Evolutionary conservation across 352 stramenopile species (phyloP).

Genomic region (Phytophthora sp.): DNA sequence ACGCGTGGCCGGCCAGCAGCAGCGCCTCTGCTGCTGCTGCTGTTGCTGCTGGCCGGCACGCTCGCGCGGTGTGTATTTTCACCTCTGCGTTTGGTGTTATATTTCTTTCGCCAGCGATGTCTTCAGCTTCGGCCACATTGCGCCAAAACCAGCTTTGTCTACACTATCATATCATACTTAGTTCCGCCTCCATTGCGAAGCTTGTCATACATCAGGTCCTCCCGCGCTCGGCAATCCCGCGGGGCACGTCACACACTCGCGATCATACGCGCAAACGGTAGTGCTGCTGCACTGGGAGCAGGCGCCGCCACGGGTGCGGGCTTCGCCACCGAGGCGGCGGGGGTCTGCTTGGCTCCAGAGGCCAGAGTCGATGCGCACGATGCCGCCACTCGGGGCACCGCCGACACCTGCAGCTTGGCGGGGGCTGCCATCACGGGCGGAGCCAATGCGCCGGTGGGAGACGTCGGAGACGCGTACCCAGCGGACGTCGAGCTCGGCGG

Average conservation of each 20-base stretch:
- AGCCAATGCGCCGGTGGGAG: conserved; percentile 22
- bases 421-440: conserved; percentile 17
- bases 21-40: not conserved
- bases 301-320: conserved; percentile 15
- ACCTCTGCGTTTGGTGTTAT: conserved; percentile 33
- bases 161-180: conserved; percentile 57
- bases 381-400: conserved; percentile 10
- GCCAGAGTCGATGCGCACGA: conserved; percentile 18
- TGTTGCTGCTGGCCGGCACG: not conserved
- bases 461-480: conserved; percentile 41
- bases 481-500: conserved; percentile 7
- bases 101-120: conserved; percentile 36
- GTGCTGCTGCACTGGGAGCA: conserved; percentile 21
- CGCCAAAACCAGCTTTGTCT: conserved; percentile 40
- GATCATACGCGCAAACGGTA: conserved; percentile 45
- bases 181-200: conserved; percentile 30
- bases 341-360: conserved; percentile 7
- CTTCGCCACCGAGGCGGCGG: conserved; percentile 12
- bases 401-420: conserved; percentile 11
- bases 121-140: conserved; percentile 21
- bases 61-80: conserved; percentile 13
- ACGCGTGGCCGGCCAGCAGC: not conserved
- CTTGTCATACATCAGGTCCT: conserved; percentile 25
- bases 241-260: conserved; percentile 41
- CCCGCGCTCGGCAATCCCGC: conserved; percentile 11